Conservation (phyloP, 192 early-diverging fungal genomes). For the Gonapodya prolifera region DNA sequence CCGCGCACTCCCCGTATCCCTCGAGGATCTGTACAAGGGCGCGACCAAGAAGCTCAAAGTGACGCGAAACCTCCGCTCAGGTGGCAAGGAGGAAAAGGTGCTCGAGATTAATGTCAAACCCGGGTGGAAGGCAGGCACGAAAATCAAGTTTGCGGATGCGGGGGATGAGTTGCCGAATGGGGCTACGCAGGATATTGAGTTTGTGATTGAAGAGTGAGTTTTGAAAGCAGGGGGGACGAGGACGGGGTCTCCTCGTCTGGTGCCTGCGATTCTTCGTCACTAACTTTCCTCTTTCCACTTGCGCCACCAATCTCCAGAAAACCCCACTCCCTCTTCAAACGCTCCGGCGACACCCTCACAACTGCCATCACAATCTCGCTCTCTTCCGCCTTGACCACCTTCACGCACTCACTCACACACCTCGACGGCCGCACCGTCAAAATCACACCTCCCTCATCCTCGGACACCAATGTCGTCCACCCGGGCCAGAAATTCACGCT, state of each 20-base stretch:
- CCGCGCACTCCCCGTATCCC: conserved; percentile 69
- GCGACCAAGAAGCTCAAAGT: conserved; percentile 87
- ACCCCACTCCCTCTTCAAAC: conserved; percentile 69
- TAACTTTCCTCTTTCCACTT: too few species aligned
- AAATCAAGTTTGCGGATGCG: conserved; percentile 78
- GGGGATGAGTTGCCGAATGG: conserved; percentile 77
- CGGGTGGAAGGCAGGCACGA: conserved; percentile 98
- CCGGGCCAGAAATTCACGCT: conserved; percentile 66
- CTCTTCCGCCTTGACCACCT: conserved; percentile 68
- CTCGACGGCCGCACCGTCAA: conserved; percentile 61
- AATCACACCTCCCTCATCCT: conserved; percentile 35
- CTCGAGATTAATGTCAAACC: conserved; percentile 75
- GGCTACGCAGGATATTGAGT: conserved; percentile 79
- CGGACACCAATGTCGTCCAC: too few species aligned
- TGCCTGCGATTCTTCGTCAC: too few species aligned
- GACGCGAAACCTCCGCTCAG: conserved; percentile 42
- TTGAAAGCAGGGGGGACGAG: too few species aligned
- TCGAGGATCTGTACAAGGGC: conserved; percentile 88
- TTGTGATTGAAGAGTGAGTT: conserved; percentile 86
- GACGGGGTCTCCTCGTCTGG: too few species aligned
- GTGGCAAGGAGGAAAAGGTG: conserved; percentile 61
- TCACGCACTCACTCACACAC: conserved; percentile 55
- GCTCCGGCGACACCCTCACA: conserved; percentile 74
- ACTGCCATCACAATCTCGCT: conserved; percentile 52
- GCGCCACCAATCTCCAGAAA: too few species aligned